phyloP scores from a whole-genome alignment of 2,329 filamentous ascomycete genomes.

The Pezicula neosporulosa region DNA sequence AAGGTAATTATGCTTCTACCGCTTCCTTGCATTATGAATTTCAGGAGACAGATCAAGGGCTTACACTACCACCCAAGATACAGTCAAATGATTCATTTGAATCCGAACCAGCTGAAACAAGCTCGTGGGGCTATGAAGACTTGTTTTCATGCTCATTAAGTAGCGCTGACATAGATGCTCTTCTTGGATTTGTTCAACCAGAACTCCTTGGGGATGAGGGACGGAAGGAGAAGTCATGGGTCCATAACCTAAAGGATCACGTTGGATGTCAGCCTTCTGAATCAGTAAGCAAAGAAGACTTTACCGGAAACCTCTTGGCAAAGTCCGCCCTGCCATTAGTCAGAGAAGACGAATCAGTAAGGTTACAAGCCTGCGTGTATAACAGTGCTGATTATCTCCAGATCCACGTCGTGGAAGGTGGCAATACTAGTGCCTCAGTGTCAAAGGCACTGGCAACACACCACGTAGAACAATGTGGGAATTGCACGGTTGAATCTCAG shows the following conservation, averaged over 20 bases:
- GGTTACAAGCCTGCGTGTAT: not conserved
- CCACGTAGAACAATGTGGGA: too few species aligned
- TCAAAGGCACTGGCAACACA: too few species aligned
- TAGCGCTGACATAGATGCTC: slow-evolving; percentile 7
- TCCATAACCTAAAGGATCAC: not conserved
- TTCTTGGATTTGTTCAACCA: slow-evolving; percentile 2
- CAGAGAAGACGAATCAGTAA: not conserved
- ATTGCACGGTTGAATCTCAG: too few species aligned
- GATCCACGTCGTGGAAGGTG: too few species aligned
- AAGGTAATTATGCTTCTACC: slow-evolving; percentile 24
- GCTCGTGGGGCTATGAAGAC: too few species aligned
- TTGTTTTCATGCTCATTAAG: not conserved
- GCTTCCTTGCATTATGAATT: slow-evolving; percentile 3
- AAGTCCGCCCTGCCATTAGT: not conserved
- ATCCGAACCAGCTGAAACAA: slow-evolving; percentile 1
- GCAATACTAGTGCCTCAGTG: too few species aligned
- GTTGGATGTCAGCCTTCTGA: not conserved
- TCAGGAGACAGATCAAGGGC: slow-evolving; percentile 18
- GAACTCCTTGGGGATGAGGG: not conserved
- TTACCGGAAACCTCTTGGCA: not conserved
- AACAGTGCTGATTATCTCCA: not conserved
- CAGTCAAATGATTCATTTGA: slow-evolving; percentile 8
- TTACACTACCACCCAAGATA: slow-evolving; percentile 23
- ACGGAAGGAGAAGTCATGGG: not conserved
- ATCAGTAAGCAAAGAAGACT: not conserved